A percentile compares a stretch with the other conserved stretches of the same genome.
Conservation (phyloP, 345 rosid genomes). For the Mangifera indica region DNA sequence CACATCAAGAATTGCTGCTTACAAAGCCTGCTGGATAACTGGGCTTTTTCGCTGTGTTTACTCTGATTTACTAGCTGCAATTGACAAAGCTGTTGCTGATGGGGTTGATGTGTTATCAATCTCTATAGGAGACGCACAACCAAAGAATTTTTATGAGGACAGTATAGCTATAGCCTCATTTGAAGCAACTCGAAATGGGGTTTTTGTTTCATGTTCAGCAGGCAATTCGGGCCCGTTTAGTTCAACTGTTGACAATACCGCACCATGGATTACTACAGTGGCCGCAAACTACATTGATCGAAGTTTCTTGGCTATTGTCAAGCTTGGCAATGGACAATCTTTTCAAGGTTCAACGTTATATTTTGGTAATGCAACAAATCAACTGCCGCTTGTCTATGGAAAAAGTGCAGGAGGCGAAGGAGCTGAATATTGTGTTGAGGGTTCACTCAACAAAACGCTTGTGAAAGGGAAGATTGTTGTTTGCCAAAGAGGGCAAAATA, state of each 20-base stretch:
- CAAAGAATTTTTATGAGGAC: constrained; percentile 60
- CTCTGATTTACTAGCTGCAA: constrained; percentile 64
- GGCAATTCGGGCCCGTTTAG: constrained; percentile 66
- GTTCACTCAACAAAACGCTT: constrained; percentile 29
- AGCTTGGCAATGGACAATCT: constrained; percentile 44
- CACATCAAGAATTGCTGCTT: constrained; percentile 64
- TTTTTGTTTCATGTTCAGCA: constrained; percentile 79
- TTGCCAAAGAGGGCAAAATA: constrained; percentile 28
- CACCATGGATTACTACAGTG: constrained; percentile 89
- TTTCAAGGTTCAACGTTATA: constrained; percentile 55
- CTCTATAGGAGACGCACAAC: constrained; percentile 56
- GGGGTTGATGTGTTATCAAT: constrained; percentile 79
- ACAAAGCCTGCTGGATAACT: constrained; percentile 66
- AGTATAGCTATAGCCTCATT: constrained; percentile 56
- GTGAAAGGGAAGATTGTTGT: constrained; percentile 46
- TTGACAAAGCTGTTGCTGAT: constrained; percentile 62
- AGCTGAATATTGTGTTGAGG: constrained; percentile 32
- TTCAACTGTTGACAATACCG: constrained; percentile 55
- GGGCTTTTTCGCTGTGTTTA: constrained; percentile 68
- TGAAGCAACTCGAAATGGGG: constrained; percentile 50
- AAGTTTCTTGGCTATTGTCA: constrained; percentile 59
- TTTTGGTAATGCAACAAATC: constrained; percentile 35
- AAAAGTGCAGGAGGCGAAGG: constrained; percentile 48
- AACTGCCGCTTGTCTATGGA: constrained; percentile 46
- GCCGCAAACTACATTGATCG: constrained; percentile 75